Conservation (phyloP, 768 basidiomycete genomes). For the Peribolospora kevripleyi region DNA sequence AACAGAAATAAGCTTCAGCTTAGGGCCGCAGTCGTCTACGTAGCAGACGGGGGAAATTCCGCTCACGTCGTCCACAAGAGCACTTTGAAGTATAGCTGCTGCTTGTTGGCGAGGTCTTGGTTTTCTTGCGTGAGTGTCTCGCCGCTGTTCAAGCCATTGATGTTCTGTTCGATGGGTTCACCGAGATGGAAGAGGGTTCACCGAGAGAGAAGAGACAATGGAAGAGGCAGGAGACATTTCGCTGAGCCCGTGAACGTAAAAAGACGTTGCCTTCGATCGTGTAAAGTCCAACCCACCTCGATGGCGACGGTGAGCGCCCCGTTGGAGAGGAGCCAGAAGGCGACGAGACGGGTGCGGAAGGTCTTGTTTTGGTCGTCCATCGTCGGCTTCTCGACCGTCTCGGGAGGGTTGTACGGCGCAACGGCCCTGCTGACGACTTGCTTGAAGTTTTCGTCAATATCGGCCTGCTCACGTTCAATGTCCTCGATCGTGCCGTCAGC, state of each 20-base stretch:
- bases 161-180: constrained; percentile 40
- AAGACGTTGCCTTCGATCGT: neutral
- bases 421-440: constrained; percentile 42
- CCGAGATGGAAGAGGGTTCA: constrained; percentile 18
- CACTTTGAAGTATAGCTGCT: constrained; percentile 11
- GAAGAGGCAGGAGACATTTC: too few species aligned
- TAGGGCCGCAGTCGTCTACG: too few species aligned
- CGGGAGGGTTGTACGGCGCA: constrained; percentile 42
- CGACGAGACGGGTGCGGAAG: constrained; percentile 68
- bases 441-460: constrained; percentile 4
- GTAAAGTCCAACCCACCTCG: neutral
- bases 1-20: too few species aligned
- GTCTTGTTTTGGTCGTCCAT: constrained; percentile 77
- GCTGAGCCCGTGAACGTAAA: neutral
- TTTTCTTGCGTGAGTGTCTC: constrained; percentile 21
- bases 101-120: constrained; percentile 21
- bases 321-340: constrained; percentile 7
- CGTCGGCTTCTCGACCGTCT: constrained; percentile 49
- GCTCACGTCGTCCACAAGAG: neutral
- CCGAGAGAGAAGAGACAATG: neutral
- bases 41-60: too few species aligned
- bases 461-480: neutral
- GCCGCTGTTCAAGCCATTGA: constrained; percentile 31
- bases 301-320: constrained; percentile 56
- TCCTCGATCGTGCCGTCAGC: constrained; percentile 1